These are phyloP conservation scores for Xylariaceae sp. DNA, from an alignment of 2,329 filamentous ascomycete species.

Conservation along the genomic window DNA sequence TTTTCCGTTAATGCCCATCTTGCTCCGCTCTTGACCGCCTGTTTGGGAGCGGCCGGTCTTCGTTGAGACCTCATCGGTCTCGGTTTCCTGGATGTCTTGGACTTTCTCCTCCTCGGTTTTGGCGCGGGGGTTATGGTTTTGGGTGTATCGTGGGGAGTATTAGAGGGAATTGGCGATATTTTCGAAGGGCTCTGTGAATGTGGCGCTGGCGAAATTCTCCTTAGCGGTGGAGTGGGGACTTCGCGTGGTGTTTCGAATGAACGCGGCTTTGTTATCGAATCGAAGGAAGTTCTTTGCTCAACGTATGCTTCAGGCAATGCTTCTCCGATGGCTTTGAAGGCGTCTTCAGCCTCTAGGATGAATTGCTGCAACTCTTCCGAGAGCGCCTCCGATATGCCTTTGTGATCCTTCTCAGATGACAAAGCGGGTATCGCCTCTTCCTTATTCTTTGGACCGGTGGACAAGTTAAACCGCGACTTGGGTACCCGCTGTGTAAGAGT, in stretches of 20 bases:
- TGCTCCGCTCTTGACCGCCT: constrained; percentile 34
- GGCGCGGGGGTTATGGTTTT: constrained; percentile 27
- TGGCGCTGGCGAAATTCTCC: constrained; percentile 7
- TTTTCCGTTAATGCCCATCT: constrained; percentile 55
- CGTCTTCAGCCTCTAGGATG: constrained; percentile 47
- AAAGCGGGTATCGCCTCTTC: constrained; percentile 19
- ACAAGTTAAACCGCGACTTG: constrained; percentile 16
- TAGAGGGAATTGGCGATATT: background rate
- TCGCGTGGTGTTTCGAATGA: constrained; percentile 13
- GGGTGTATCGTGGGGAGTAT: constrained; percentile 2
- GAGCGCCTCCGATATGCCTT: constrained; percentile 25
- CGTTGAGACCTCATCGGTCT: constrained; percentile 27
- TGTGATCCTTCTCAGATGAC: constrained; percentile 28
- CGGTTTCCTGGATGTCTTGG: constrained; percentile 22
- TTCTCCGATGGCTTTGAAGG: constrained; percentile 44
- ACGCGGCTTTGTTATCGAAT: constrained; percentile 24
- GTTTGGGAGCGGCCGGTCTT: constrained; percentile 26
- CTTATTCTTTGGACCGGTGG: constrained; percentile 1
- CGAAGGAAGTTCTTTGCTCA: constrained; percentile 23
- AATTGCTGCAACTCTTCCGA: constrained; percentile 43
- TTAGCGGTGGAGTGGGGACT: constrained; percentile 20
- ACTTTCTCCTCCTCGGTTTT: constrained; percentile 39
- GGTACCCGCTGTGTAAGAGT: constrained; percentile 24
- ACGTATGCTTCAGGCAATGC: constrained; percentile 39
- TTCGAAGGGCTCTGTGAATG: constrained; percentile 10